A percentile compares a stretch with the other conserved stretches of the same genome.
Evolutionary conservation across 2,329 filamentous ascomycete genomes (phyloP).

Genomic region (Colletotrichum shisoi): DNA sequence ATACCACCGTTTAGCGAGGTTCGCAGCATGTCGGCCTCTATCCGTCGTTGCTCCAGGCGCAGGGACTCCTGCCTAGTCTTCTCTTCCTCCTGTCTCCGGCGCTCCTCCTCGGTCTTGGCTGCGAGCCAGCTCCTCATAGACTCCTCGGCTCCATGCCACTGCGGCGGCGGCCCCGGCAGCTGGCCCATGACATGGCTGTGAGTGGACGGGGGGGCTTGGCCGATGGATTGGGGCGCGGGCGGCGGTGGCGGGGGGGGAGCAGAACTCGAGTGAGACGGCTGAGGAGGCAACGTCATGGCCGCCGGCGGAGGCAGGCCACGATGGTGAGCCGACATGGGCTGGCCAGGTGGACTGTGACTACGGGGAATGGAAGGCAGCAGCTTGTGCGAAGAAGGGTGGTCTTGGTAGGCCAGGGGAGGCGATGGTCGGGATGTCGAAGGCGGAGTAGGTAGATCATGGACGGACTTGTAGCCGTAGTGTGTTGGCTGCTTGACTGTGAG

Average conservation of each 20-base stretch:
- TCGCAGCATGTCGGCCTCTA: constrained; percentile 76
- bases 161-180: constrained; percentile 69
- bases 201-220: constrained; percentile 45
- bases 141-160: constrained; percentile 74
- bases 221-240: constrained; percentile 39
- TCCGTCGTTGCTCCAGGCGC: constrained; percentile 73
- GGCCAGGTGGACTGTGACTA: constrained; percentile 58
- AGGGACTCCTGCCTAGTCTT: constrained; percentile 70
- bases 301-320: constrained; percentile 74
- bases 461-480: constrained; percentile 66
- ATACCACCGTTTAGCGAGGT: constrained; percentile 74
- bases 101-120: constrained; percentile 77
- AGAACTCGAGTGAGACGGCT: constrained; percentile 47
- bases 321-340: constrained; percentile 74
- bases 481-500: constrained; percentile 68
- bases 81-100: constrained; percentile 76
- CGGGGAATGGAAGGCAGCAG: constrained; percentile 51
- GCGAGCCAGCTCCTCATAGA: constrained; percentile 75
- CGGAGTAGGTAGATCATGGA: constrained; percentile 69
- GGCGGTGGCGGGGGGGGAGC: constrained; percentile 37
- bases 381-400: constrained; percentile 52
- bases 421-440: constrained; percentile 64
- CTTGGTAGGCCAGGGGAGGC: constrained; percentile 61
- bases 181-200: constrained; percentile 58
- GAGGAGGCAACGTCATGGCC: constrained; percentile 67